A percentile compares a stretch with the other conserved stretches of the same genome.
Evolutionary conservation across 2,329 filamentous ascomycete species (phyloP).

Genomic region (Verticillium klebahnii): DNA sequence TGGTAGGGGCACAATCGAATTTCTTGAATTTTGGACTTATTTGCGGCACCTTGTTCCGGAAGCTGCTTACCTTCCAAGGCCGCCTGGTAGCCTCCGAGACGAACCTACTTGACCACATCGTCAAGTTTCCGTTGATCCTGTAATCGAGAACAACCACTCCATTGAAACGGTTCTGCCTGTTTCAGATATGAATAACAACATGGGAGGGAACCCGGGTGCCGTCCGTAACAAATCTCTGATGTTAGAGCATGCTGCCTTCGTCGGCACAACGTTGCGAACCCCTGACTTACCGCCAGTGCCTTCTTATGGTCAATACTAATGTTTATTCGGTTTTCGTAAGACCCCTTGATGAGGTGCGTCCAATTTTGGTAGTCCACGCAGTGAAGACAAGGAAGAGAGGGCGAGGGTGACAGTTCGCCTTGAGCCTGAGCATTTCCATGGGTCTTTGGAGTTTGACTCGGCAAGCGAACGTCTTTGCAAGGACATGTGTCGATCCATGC

Average conservation of each 20-base stretch:
- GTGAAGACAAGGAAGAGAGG: too few species aligned
- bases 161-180: constrained; percentile 49
- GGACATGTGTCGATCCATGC: background rate
- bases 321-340: background rate
- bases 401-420: too few species aligned
- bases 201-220: constrained; percentile 47
- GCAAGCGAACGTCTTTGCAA: background rate
- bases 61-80: constrained; percentile 53
- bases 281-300: constrained; percentile 34
- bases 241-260: constrained; percentile 42
- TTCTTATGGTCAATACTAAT: constrained; percentile 33
- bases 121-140: constrained; percentile 44
- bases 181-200: constrained; percentile 39
- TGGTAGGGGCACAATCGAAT: constrained; percentile 46
- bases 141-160: constrained; percentile 43
- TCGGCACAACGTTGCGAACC: constrained; percentile 29
- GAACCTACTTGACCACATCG: constrained; percentile 46
- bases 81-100: constrained; percentile 41
- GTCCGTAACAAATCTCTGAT: constrained; percentile 52
- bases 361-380: too few species aligned
- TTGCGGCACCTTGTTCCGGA: constrained; percentile 39
- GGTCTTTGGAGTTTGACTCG: background rate
- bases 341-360: too few species aligned
- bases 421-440: too few species aligned
- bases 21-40: constrained; percentile 42